Evolutionary conservation across 176 grass and related monocot species (phyloP).

Genomic region (Musa schizocarpa): DNA sequence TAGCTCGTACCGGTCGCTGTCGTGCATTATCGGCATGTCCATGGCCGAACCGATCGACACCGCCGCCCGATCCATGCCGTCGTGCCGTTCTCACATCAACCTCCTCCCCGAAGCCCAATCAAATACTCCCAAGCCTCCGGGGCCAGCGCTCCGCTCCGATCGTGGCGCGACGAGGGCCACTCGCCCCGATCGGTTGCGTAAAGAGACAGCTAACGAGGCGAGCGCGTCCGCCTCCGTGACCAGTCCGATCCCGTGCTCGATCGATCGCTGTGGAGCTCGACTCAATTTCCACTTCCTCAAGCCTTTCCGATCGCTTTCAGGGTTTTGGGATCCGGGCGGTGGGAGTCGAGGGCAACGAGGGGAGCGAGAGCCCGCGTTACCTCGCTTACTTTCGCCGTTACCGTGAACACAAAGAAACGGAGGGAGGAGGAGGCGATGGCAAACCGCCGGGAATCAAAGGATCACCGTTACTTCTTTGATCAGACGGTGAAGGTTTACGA

Average conservation of each 20-base stretch:
- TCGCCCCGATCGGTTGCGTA: background rate
- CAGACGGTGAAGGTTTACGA: too few species aligned
- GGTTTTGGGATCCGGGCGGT: background rate
- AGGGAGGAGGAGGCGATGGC: too few species aligned
- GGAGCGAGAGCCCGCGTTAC: background rate
- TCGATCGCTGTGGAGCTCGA: background rate
- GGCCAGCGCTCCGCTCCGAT: background rate
- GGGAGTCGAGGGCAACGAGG: background rate
- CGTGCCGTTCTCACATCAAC: conserved; percentile 1
- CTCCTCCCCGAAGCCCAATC: background rate
- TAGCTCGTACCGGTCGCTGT: conserved; percentile 20
- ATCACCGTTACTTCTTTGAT: too few species aligned
- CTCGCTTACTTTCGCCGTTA: background rate
- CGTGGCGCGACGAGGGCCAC: background rate
- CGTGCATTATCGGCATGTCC: conserved; percentile 24
- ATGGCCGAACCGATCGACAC: conserved; percentile 15
- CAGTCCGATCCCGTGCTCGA: background rate
- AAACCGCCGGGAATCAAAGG: too few species aligned
- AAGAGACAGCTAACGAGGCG: background rate
- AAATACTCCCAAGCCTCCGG: background rate
- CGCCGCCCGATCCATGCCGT: conserved; percentile 16
- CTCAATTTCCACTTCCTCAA: background rate
- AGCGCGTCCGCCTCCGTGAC: background rate
- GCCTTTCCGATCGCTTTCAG: background rate
- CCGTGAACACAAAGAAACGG: too few species aligned